A percentile compares a stretch with the other conserved stretches of the same genome.
phyloP scores from a whole-genome alignment of 139 green algal genomes.

The Zygnema circumcarinatum region DNA sequence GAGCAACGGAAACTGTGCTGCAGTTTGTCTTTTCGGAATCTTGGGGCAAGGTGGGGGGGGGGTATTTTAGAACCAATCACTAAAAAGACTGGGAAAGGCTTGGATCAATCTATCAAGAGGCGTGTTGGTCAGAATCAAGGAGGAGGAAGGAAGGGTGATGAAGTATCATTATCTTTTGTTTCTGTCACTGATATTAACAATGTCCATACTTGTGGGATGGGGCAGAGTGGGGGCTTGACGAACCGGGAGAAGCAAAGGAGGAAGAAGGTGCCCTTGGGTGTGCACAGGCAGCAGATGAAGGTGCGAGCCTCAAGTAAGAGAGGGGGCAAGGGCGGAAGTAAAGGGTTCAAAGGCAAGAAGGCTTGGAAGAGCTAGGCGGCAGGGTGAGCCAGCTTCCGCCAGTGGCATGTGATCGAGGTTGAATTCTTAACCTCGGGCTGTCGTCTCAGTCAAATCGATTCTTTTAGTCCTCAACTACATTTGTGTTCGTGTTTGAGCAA shows the following conservation, averaged over 20 bases:
- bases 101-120: no score
- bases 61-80: no score
- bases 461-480: no score
- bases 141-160: background rate
- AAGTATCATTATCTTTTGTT: slow-evolving; percentile 7
- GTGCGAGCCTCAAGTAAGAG: background rate
- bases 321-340: background rate
- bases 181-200: background rate
- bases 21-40: background rate
- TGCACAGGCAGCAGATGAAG: slow-evolving; percentile 66
- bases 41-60: no score
- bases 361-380: slow-evolving; percentile 47
- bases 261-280: slow-evolving; percentile 81
- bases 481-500: no score
- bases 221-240: slow-evolving; percentile 77
- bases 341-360: slow-evolving; percentile 55
- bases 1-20: background rate
- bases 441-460: no score
- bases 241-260: slow-evolving; percentile 91
- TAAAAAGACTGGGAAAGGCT: no score
- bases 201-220: no score
- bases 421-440: no score
- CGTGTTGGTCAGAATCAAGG: background rate
- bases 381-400: no score
- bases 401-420: no score